Base-by-base conservation (phyloP, 1,139 yeast species). In the Suhomyces terraborum region DNA sequence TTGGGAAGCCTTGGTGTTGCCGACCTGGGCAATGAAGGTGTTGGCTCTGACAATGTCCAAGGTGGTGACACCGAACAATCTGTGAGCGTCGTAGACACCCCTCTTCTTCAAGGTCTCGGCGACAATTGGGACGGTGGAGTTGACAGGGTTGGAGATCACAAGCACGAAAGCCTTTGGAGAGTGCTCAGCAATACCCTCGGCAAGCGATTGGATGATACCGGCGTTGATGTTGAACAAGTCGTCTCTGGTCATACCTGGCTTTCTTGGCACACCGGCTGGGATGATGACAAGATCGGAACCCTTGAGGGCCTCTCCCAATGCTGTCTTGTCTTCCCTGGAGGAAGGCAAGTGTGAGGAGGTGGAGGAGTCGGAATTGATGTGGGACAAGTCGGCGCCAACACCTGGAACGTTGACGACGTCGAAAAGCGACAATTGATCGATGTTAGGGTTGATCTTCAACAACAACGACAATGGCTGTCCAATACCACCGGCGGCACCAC, bases 211-310 rank as follows among this genome's bases (percentile, higher is more conserved):
- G 52, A 93, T 95, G 64, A 93, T 93, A 38, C 95, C 85, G 38
- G 98, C 98, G 64, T 93, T 93, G 71, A 95, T 91, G 77, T 88
- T 88, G 84, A 93, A 93, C 64, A 93, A 79, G 64, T 93, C 98
- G 66, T 93, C 98, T 78, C 95, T 81, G 59, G 98, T 89, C 98
- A 91, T 91, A 64, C 98, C 98, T 52, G 98, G 98, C 77, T 93
- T 93, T 78, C 98, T 87, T 71, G 98, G 98, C 45, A 93, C 96
- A 73, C 98, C 98, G 45, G 98, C 98, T 58, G 98, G 98, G 67
- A 93, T 91, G 55, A 93, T 76, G 46, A 93, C 95, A 53, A 93
- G 82, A 60, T 93, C 94, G 38, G 96, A 77, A 52, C 80, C 93
- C 52, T 80, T 76, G 57, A 93, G 76, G 40, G 98, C 88, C 44